Conservation (phyloP, 2,329 filamentous ascomycete genomes). For the Colletotrichum simmondsii region DNA sequence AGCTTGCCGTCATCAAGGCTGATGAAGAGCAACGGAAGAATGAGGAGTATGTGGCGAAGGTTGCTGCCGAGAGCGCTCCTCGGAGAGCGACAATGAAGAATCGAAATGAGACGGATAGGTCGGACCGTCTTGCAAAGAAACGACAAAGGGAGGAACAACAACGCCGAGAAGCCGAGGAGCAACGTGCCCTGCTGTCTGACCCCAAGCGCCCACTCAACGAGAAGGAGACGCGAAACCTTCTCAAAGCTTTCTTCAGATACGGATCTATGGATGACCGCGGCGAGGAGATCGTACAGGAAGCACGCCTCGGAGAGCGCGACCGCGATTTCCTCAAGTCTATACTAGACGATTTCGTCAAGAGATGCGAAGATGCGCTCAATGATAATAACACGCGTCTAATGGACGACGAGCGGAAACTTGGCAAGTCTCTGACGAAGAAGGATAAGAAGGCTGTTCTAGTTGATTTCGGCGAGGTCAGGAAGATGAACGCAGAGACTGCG, state of each 20-base stretch:
- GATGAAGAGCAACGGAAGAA: slow-evolving; percentile 88
- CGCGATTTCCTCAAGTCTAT: slow-evolving; percentile 80
- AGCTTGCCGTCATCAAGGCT: slow-evolving; percentile 88
- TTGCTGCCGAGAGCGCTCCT: slow-evolving; percentile 87
- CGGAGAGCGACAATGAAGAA: slow-evolving; percentile 76
- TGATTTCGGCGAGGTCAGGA: slow-evolving; percentile 92
- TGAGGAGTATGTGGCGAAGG: slow-evolving; percentile 82
- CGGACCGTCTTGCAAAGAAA: slow-evolving; percentile 74
- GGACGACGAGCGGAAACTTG: slow-evolving; percentile 83
- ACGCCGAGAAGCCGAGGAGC: slow-evolving; percentile 80
- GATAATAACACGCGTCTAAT: slow-evolving; percentile 78
- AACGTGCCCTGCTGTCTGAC: slow-evolving; percentile 79
- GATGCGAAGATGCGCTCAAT: slow-evolving; percentile 69
- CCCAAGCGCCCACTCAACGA: slow-evolving; percentile 91
- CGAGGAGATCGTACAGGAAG: slow-evolving; percentile 88
- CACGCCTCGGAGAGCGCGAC: slow-evolving; percentile 85
- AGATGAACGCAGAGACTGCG: slow-evolving; percentile 95
- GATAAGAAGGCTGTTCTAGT: slow-evolving; percentile 97
- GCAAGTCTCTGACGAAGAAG: slow-evolving; percentile 91
- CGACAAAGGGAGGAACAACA: slow-evolving; percentile 73
- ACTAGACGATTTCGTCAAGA: slow-evolving; percentile 77
- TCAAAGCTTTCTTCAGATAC: slow-evolving; percentile 90
- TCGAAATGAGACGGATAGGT: slow-evolving; percentile 69
- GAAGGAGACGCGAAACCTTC: slow-evolving; percentile 92
- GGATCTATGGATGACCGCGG: slow-evolving; percentile 89